These are phyloP conservation scores for Otatea glauca DNA, from an alignment of 176 grass and related monocot species.

Conservation along the genomic window DNA sequence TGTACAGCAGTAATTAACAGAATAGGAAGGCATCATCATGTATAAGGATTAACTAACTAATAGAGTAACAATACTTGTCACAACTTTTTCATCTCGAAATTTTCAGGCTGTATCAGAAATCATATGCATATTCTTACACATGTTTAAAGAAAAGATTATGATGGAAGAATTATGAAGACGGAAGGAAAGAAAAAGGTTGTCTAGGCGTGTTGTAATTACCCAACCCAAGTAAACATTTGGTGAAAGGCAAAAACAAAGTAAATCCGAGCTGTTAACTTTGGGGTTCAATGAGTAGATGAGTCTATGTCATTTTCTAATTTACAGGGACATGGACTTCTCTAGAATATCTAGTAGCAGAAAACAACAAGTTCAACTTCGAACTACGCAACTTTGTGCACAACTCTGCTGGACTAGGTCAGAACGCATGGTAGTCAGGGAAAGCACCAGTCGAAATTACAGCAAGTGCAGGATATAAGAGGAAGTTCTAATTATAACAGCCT, in stretches of 20 bases:
- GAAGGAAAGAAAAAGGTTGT: neutral
- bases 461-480: neutral
- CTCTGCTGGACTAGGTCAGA: conserved; percentile 8
- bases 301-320: neutral
- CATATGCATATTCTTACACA: neutral
- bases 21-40: neutral
- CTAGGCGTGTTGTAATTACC: neutral
- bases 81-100: neutral
- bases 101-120: conserved; percentile 23
- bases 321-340: neutral
- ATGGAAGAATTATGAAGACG: neutral
- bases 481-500: neutral
- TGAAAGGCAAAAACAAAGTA: neutral
- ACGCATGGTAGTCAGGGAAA: neutral
- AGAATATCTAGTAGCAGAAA: neutral
- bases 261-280: neutral
- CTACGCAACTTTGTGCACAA: neutral
- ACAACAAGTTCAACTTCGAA: neutral
- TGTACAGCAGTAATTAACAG: neutral
- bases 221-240: neutral
- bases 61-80: neutral
- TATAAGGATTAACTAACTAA: neutral
- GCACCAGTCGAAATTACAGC: neutral
- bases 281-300: neutral
- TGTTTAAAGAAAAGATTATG: neutral